phyloP scores from a whole-genome alignment of 345 rosid genomes.

The Gossypium turneri region DNA sequence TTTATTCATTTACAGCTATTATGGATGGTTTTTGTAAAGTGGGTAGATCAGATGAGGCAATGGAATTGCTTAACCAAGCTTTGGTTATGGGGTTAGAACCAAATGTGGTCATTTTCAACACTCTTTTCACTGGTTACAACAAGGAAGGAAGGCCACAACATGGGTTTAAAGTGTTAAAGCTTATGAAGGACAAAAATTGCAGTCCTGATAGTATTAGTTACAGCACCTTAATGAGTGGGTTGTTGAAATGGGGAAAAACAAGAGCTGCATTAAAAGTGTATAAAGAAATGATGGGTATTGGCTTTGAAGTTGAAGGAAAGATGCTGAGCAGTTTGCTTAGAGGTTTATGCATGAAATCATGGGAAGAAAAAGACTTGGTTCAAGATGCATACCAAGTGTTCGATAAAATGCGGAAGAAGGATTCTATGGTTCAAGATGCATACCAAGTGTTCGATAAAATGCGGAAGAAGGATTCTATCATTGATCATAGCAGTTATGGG shows the following conservation, averaged over 20 bases:
- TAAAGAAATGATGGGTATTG: constrained; percentile 40
- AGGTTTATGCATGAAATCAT: constrained; percentile 37
- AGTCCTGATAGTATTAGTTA: constrained; percentile 46
- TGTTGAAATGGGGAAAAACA: constrained; percentile 47
- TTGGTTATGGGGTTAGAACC: constrained; percentile 39
- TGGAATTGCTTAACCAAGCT: constrained; percentile 56
- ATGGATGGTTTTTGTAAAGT: constrained; percentile 79
- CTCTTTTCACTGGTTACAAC: constrained; percentile 52
- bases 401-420: constrained; percentile 33
- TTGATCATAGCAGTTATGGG: constrained; percentile 26
- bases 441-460: constrained; percentile 44
- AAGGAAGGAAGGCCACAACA: constrained; percentile 50
- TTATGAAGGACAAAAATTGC: constrained; percentile 50
- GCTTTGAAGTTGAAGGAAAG: constrained; percentile 39
- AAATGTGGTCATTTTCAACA: constrained; percentile 47
- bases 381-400: constrained; percentile 43
- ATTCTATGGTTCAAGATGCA: constrained; percentile 28
- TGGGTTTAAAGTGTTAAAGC: constrained; percentile 46
- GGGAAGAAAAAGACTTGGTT: constrained; percentile 31
- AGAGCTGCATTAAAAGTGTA: constrained; percentile 34
- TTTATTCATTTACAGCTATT: constrained; percentile 50
- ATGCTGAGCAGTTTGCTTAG: constrained; percentile 40
- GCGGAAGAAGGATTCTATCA: constrained; percentile 15
- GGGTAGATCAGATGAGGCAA: constrained; percentile 63
- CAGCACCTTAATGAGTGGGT: constrained; percentile 47